phyloP scores from a whole-genome alignment of 177 flowering plant genomes.

The Vitis hybrid region DNA sequence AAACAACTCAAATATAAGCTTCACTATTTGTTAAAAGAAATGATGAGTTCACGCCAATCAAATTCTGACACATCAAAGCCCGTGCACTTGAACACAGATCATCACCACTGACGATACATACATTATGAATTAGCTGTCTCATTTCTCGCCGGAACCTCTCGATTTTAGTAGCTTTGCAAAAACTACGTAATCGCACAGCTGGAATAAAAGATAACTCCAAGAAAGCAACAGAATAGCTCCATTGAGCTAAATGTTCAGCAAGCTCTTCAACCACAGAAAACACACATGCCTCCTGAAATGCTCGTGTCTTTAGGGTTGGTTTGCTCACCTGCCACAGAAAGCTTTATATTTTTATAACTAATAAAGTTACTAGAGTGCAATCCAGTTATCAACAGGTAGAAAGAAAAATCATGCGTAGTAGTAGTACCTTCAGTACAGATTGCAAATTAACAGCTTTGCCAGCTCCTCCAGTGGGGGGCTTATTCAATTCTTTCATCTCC shows the following conservation, averaged over 20 bases:
- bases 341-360: not conserved
- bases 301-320: slow-evolving; percentile 65
- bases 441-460: slow-evolving; percentile 86
- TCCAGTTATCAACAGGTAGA: not conserved
- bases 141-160: slow-evolving; percentile 83
- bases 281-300: slow-evolving; percentile 95
- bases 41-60: not conserved
- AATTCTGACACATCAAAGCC: not conserved
- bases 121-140: slow-evolving; percentile 79
- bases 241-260: slow-evolving; percentile 87
- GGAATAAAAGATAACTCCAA: slow-evolving; percentile 86
- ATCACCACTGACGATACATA: slow-evolving; percentile 14
- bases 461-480: slow-evolving; percentile 73
- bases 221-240: slow-evolving; percentile 95
- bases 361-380: not conserved
- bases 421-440: slow-evolving; percentile 61
- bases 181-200: slow-evolving; percentile 62
- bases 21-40: not conserved
- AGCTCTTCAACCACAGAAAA: slow-evolving; percentile 80
- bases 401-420: not conserved
- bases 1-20: slow-evolving; percentile 5
- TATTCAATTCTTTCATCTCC: slow-evolving; percentile 87
- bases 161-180: slow-evolving; percentile 76
- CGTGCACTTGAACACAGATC: not conserved
- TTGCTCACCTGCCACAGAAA: slow-evolving; percentile 63